phyloP scores from a whole-genome alignment of 495 filamentous ascomycete genomes.

The Aspergillus steynii region DNA sequence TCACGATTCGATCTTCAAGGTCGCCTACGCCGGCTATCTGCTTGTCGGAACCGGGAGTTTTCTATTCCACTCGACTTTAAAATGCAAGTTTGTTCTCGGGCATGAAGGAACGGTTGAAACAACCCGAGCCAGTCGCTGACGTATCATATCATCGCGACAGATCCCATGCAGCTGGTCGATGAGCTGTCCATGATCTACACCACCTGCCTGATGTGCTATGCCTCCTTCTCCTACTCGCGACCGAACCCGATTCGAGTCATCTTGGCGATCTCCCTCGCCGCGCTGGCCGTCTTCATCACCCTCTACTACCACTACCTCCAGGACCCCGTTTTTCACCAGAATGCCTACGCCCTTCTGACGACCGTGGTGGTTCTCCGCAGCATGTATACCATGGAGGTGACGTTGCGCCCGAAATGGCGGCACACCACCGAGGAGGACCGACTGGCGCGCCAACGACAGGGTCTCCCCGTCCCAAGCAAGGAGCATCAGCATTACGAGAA shows the following conservation, averaged over 20 bases:
- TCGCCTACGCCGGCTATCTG: slow-evolving; percentile 72
- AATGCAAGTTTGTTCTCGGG: slow-evolving; percentile 56
- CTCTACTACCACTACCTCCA: slow-evolving; percentile 92
- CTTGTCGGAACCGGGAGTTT: slow-evolving; percentile 81
- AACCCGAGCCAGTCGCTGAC: slow-evolving; percentile 15
- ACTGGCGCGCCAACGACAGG: slow-evolving; percentile 37
- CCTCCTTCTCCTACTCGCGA: slow-evolving; percentile 75
- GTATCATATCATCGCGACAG: slow-evolving; percentile 42
- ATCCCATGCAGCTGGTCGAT: slow-evolving; percentile 97
- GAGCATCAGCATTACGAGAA: slow-evolving; percentile 51
- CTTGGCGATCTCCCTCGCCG: slow-evolving; percentile 61
- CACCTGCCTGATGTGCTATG: slow-evolving; percentile 88
- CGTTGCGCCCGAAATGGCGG: slow-evolving; percentile 60
- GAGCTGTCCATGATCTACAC: slow-evolving; percentile 99
- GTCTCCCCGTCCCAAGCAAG: slow-evolving; percentile 40
- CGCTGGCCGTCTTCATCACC: slow-evolving; percentile 77
- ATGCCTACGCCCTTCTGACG: slow-evolving; percentile 82
- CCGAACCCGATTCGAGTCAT: slow-evolving; percentile 52
- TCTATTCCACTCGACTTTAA: slow-evolving; percentile 78
- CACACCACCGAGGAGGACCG: slow-evolving; percentile 47
- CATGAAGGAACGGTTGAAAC: background rate
- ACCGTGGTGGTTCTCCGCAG: slow-evolving; percentile 71
- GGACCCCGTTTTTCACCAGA: slow-evolving; percentile 90
- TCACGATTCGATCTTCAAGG: slow-evolving; percentile 71
- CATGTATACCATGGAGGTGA: slow-evolving; percentile 88